Evolutionary conservation across 2,329 filamentous ascomycete species (phyloP), one percentile per base, ranked within the genome.

Genomic region (Coniochaeta sp.): DNA sequence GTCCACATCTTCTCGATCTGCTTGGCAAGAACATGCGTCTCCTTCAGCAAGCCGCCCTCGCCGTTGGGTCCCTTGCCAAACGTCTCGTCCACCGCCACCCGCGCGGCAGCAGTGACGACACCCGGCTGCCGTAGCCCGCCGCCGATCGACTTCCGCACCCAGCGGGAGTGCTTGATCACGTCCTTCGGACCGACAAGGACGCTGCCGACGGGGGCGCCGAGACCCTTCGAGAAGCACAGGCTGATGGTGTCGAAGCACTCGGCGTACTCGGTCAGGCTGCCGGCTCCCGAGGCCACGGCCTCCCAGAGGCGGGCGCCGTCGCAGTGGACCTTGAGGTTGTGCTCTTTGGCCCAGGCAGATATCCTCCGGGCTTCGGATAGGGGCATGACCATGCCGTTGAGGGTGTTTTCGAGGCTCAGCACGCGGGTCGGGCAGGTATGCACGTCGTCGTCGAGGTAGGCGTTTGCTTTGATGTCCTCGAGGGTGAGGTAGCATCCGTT

Each of bases 351-450:
- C 75, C 87, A 96, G 1, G 73, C 73, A 0, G 82, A 76, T 61
- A 96, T 95, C 40, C 78, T 75, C 53, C 73, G 75, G 9, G 83
- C 78, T 65, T 95, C 90, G 1, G 71, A 68, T 1, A 95, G 75
- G 0, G 91, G 91, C 76, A 89, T 86, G 42, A 96, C 75, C 60
- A 84, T 83, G 22, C 91, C 91, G 51, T 82, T 81, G 48, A 95
- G 77, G 1, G 91, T 96, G 65, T 95, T 96, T 64, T 96, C 91
- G 47, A 96, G 73, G 55, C 81, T 85, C 58, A 96, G 89, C 49
- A 96, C 79, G 42, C 81, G 81, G 0, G 91, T 95, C 0, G 91
- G 90, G 61, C 87, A 91, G 28, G 77, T 74, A 65, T 95, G 89
- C 18, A 94, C 79, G 59, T 95, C 82, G 51, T 87, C 78, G 57